phyloP scores from a whole-genome alignment of 2,329 filamentous ascomycete species.

The Biscogniauxia sp. region DNA sequence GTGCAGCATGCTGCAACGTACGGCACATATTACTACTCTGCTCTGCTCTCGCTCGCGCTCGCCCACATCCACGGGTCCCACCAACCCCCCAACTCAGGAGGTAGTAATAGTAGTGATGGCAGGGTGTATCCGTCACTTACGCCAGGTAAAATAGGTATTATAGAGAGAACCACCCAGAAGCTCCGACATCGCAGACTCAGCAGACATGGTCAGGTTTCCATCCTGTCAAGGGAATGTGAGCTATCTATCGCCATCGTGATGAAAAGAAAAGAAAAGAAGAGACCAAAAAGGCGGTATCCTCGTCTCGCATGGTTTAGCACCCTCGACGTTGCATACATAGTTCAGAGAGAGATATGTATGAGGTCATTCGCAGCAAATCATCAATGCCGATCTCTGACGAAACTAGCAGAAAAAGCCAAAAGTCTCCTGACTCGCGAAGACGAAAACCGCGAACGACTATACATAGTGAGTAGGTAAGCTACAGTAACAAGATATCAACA shows the following conservation, averaged over 20 bases:
- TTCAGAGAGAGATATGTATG: not conserved
- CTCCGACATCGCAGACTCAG: not conserved
- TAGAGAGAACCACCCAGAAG: not conserved
- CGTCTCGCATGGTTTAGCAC: not conserved
- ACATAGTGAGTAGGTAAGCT: too few relatives aligned
- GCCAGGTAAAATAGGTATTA: not conserved
- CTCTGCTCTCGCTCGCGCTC: not conserved
- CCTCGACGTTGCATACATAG: too few relatives aligned
- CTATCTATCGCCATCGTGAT: not conserved
- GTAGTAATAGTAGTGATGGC: not conserved
- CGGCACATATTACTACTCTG: not conserved
- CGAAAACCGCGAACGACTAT: not conserved
- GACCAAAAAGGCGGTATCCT: not conserved
- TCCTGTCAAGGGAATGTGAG: not conserved
- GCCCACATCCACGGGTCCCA: not conserved
- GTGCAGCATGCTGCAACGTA: not conserved
- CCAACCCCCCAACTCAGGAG: not conserved
- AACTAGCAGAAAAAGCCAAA: not conserved
- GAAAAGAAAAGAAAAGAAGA: not conserved
- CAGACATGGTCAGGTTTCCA: not conserved
- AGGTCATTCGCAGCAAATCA: not conserved
- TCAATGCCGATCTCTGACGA: not conserved
- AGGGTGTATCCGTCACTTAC: not conserved
- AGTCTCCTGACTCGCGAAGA: not conserved
- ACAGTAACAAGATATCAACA: too few relatives aligned